A percentile compares a stretch with the other conserved stretches of the same genome.
Conservation (phyloP, 495 filamentous ascomycete genomes). For the Usnea hakonensis region DNA sequence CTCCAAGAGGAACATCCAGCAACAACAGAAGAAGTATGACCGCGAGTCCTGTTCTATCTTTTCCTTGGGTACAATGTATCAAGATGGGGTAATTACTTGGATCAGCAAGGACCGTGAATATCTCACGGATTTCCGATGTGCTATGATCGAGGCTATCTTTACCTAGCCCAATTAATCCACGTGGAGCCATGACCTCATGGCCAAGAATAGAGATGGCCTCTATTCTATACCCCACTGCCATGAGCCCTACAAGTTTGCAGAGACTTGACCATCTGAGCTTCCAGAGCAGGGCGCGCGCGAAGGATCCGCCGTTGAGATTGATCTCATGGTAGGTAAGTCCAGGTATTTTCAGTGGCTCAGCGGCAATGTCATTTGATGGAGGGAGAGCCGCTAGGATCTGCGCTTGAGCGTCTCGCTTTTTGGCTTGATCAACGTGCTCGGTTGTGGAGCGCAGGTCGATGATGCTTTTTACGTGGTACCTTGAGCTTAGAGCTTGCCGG, state of each 20-base stretch:
- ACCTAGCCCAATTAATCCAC: slow-evolving; percentile 59
- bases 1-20: slow-evolving; percentile 45
- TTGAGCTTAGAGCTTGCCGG: slow-evolving; percentile 48
- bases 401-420: slow-evolving; percentile 45
- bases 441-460: slow-evolving; percentile 75
- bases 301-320: slow-evolving; percentile 64
- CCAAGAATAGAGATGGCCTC: slow-evolving; percentile 61
- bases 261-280: slow-evolving; percentile 62
- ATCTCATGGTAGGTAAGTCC: slow-evolving; percentile 53
- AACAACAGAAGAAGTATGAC: slow-evolving; percentile 55
- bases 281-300: slow-evolving; percentile 59
- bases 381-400: slow-evolving; percentile 32
- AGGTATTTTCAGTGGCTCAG: slow-evolving; percentile 47
- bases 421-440: slow-evolving; percentile 62
- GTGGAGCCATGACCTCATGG: slow-evolving; percentile 57
- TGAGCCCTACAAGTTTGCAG: slow-evolving; percentile 51
- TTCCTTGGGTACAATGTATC: slow-evolving; percentile 81
- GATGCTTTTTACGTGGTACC: slow-evolving; percentile 59
- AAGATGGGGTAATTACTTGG: slow-evolving; percentile 50
- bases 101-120: slow-evolving; percentile 45
- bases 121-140: slow-evolving; percentile 50
- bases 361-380: slow-evolving; percentile 38
- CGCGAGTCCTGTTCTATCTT: slow-evolving; percentile 74
- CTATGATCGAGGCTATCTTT: slow-evolving; percentile 58
- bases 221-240: slow-evolving; percentile 56